Evolutionary conservation across 2,329 filamentous ascomycete species (phyloP).

Genomic region (Sporothrix sp.): DNA sequence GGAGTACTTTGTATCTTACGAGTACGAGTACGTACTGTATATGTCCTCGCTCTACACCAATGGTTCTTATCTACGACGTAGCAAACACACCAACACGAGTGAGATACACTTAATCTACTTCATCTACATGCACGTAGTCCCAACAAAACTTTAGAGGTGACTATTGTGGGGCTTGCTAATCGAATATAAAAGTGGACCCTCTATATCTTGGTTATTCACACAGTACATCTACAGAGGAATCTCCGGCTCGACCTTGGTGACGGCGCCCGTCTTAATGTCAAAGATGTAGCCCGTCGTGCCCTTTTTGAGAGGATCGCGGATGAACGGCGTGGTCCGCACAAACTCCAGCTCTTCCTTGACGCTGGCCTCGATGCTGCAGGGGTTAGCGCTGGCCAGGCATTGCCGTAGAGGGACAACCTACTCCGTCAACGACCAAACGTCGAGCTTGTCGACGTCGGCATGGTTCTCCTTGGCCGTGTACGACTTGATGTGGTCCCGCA

Average conservation of each 20-base stretch:
- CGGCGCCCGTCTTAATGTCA: conserved; percentile 1
- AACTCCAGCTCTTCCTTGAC: conserved; percentile 1
- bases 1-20: no score
- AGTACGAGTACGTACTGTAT: no score
- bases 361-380: not conserved
- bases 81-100: no score
- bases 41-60: no score
- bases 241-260: not conserved
- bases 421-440: not conserved
- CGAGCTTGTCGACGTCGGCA: not conserved
- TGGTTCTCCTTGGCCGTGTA: not conserved
- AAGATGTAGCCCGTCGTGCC: not conserved
- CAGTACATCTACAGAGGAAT: not conserved
- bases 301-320: not conserved
- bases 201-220: no score
- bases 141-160: no score
- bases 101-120: no score
- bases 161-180: no score
- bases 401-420: not conserved
- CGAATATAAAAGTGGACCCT: no score
- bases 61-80: no score
- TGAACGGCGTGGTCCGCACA: not conserved
- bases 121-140: no score
- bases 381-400: not conserved
- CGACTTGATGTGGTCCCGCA: not conserved